Conservation (phyloP, 805 yeast genomes). For the Metschnikowia amazonensis region DNA sequence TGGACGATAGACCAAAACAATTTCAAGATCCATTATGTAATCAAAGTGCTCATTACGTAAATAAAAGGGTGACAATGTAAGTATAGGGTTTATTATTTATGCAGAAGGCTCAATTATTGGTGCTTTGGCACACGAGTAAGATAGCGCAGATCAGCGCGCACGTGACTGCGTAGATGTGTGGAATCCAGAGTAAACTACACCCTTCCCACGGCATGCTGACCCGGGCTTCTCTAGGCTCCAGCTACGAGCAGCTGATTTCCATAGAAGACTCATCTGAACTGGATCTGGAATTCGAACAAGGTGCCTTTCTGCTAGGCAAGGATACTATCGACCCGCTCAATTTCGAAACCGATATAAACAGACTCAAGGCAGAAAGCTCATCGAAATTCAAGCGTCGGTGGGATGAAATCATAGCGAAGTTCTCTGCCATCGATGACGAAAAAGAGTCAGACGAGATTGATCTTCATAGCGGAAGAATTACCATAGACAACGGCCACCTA, state of each 20-base stretch:
- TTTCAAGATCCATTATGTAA: no score
- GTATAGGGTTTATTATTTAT: no score
- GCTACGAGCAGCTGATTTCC: constrained; percentile 21
- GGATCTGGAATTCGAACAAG: constrained; percentile 1
- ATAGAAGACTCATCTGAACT: constrained; percentile 19
- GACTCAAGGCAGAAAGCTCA: constrained; percentile 29
- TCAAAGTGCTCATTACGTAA: no score
- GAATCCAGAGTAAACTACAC: neutral
- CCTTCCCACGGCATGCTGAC: constrained; percentile 1
- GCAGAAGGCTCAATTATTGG: no score
- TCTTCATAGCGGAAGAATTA: constrained; percentile 56
- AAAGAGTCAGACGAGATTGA: constrained; percentile 66
- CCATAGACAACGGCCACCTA: constrained; percentile 68
- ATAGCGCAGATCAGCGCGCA: neutral
- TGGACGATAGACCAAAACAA: no score
- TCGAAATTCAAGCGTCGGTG: constrained; percentile 30
- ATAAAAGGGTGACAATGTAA: no score
- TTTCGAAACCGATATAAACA: constrained; percentile 21
- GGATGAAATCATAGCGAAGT: constrained; percentile 51
- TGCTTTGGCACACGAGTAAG: neutral
- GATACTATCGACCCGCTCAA: constrained; percentile 12
- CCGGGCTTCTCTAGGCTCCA: constrained; percentile 7
- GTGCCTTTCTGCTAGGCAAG: constrained; percentile 12
- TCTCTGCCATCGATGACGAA: constrained; percentile 44
- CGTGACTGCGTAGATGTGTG: constrained; percentile 2